Conservation (phyloP, 805 yeast genomes). For the Kuraishia ogatae region DNA sequence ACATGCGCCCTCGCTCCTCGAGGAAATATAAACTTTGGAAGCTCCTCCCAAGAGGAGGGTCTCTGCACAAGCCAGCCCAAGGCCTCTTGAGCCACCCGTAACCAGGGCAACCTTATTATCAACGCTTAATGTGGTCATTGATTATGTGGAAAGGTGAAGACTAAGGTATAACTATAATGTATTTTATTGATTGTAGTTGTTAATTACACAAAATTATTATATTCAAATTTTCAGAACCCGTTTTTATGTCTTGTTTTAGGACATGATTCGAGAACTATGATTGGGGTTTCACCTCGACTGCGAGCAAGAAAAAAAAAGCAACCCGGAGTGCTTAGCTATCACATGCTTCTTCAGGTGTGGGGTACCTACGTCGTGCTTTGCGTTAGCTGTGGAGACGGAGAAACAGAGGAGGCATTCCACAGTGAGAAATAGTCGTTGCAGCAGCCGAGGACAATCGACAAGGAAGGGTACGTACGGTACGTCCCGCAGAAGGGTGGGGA, state of each 20-base stretch:
- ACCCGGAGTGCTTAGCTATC: background rate
- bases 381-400: background rate
- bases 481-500: no score
- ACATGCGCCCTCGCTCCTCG: slow-evolving; percentile 56
- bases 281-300: no score
- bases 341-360: background rate
- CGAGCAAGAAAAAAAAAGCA: background rate
- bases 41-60: slow-evolving; percentile 56
- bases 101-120: slow-evolving; percentile 57
- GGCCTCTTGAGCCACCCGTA: slow-evolving; percentile 73
- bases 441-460: background rate
- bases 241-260: no score
- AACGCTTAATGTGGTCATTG: slow-evolving; percentile 27
- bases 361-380: background rate
- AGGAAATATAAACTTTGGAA: slow-evolving; percentile 48
- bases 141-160: no score
- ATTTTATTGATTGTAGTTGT: no score
- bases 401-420: background rate
- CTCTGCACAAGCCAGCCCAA: slow-evolving; percentile 63
- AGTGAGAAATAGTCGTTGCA: background rate
- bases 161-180: no score
- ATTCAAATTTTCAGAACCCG: no score
- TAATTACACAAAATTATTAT: no score
- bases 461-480: no score
- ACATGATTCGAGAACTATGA: no score